Base-by-base conservation (phyloP, 2,329 filamentous ascomycete genomes). In the Penicillium paneum region DNA sequence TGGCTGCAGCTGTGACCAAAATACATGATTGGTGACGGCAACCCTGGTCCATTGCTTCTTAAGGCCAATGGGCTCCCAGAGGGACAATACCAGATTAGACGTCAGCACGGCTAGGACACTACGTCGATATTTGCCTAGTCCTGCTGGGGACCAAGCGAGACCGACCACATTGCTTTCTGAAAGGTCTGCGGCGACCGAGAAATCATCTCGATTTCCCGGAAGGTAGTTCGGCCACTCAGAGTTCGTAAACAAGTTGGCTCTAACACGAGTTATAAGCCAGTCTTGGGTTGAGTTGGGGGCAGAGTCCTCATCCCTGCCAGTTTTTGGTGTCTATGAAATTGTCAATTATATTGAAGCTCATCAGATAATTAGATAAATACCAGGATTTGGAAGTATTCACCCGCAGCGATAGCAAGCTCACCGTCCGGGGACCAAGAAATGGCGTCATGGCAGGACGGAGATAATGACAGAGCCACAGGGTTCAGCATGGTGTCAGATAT, bases 361-460 rank as follows among this genome's bases (percentile, higher is more conserved):
- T 45, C 69, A 46, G 26, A 12, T 39, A 47, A 57, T 55, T 50
- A 55, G n/a, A 35, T 12, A 64, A 67, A 56, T 32, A 82, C 74
- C 59, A 85, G 64, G 36, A 85, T 71, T 39, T 82, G 76, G 17
- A 85, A 76, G 57, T 76, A 71, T 62, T 85, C 82, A 48, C 81
- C 79, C 11, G 78, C 78, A 13, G 80, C 81, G 43, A 85, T 68
- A 7, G 82, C 83, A 41, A 86, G 74, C 45, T 81, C 79, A 42
- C 81, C 80, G 60, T 85, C 82, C 36, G 74, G 68, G 7, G 83
- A 85, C 82, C 83, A 86, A 48, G 77, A 74, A n/a, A 86, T 67
- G 45, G 79, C 81, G 60, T 81, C 72, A 26, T 75, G 68, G 55
- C 77, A 78, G 3, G 78, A 78, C 3, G 83, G 81, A 71, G 77